Percentiles rank a stretch among this genome's conserved stretches.
Evolutionary conservation across 2,329 filamentous ascomycete genomes (phyloP).

Genomic region (Aspergillus versicolor): DNA sequence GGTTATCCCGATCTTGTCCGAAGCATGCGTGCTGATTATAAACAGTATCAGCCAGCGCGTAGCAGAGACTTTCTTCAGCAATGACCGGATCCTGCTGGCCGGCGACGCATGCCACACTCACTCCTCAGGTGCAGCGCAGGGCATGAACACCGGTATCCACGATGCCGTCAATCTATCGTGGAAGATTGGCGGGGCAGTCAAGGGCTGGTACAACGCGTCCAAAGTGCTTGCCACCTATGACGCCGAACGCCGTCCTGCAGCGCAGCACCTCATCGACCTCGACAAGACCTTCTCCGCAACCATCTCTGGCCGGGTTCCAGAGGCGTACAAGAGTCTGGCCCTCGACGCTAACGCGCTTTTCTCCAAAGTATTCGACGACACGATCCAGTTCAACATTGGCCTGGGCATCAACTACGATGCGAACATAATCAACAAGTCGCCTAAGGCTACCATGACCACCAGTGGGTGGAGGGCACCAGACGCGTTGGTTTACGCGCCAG

Average conservation of each 20-base stretch:
- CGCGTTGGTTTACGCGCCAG: no score
- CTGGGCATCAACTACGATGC: no score
- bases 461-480: no score
- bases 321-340: no score
- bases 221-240: constrained; percentile 6
- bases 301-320: no score
- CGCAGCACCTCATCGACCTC: constrained; percentile 3
- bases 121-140: constrained; percentile 8
- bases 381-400: no score
- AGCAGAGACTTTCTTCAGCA: neutral
- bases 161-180: constrained; percentile 10
- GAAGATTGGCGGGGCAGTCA: constrained; percentile 6
- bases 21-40: no score
- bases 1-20: no score
- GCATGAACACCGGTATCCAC: constrained; percentile 13
- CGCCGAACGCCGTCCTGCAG: constrained; percentile 1
- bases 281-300: neutral
- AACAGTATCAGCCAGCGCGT: constrained; percentile 8
- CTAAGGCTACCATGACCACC: no score
- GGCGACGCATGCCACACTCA: constrained; percentile 12
- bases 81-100: neutral
- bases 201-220: neutral
- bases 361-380: no score
- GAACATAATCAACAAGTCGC: no score
- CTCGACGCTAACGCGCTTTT: no score